Evolutionary conservation across 129 eudicot genomes (phyloP).

Genomic region (sunflower (Helianthus annuus)): DNA sequence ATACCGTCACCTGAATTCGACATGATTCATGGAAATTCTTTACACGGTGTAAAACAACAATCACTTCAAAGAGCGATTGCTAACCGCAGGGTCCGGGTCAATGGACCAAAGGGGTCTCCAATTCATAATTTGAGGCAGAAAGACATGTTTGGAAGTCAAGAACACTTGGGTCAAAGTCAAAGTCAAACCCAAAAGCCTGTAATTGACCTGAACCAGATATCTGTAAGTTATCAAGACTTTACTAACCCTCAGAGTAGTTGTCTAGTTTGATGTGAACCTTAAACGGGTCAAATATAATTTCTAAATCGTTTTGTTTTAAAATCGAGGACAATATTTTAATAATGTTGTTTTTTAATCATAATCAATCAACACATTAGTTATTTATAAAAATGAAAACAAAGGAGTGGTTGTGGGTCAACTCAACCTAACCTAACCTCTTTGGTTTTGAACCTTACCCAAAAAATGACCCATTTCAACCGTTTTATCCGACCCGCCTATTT

Average conservation of each 20-base stretch:
- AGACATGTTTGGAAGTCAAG: conserved; percentile 31
- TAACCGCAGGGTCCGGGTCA: conserved; percentile 31
- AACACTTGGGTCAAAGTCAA: conserved; percentile 16
- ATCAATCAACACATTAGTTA: too few relatives aligned
- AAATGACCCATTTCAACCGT: neutral
- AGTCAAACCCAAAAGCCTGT: conserved; percentile 42
- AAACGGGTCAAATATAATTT: neutral
- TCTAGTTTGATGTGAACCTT: too few relatives aligned
- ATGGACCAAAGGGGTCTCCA: conserved; percentile 24
- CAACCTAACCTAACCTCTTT: neutral
- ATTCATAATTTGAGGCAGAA: conserved; percentile 40
- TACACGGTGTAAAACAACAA: conserved; percentile 26
- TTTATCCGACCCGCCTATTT: neutral
- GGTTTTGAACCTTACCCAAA: too few relatives aligned
- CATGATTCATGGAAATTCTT: conserved; percentile 18
- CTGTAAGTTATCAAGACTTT: conserved; percentile 40
- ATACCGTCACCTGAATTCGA: conserved; percentile 22
- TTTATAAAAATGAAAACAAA: neutral
- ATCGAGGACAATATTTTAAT: too few relatives aligned
- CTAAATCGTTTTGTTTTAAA: neutral
- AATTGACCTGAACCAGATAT: conserved; percentile 66
- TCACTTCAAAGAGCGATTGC: conserved; percentile 34
- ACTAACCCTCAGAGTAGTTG: neutral
- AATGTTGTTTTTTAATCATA: too few relatives aligned
- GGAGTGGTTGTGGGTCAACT: neutral